Evolutionary conservation across 2,329 filamentous ascomycete genomes (phyloP), one percentile per base, ranked within the genome.

Genomic region (Didymella segeticola): DNA sequence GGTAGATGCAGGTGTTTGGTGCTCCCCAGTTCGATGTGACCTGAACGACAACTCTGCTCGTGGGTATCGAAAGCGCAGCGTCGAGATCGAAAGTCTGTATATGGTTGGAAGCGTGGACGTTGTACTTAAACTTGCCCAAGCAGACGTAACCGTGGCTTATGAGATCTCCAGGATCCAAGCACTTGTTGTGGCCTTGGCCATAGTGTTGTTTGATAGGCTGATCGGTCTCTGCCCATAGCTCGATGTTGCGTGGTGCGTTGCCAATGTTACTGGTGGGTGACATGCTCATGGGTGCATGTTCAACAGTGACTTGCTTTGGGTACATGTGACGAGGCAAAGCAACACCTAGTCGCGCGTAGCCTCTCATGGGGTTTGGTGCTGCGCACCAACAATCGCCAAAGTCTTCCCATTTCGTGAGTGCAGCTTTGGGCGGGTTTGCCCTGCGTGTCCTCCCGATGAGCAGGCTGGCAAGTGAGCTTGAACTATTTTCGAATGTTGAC

Each of bases 381-480:
- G 88, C 86, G 72, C 93, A 98, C 89, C 91, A 98, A 74, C 91
- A 96, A 57, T 98, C 90, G 17, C 89, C 90, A 27, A 88, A 83
- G 42, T 96, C 90, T 9, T 86, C 79, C 91, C 93, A 96, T 3
- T 79, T 76, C 1, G 75, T 70, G 2, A 96, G 79, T 1, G 89
- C 91, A 0, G 80, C 73, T n/a, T 77, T 66, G 0, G 82, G 80
- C 1, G 80, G 76, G 17, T 65, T 65, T 10, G 62, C 56, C 48
- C 68, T 14, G 6, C 49, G 38, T 12, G 57, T 14, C 6, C 41
- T 33, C 47, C 57, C 38, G 11, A 36, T 23, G 12, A 47, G 8
- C 19, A 12, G 9, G 14, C 42, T 19, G 11, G 20, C 41, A 8
- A 41, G 20, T 14, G 25, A 39, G 23, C 27, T 12, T 36, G 61